These are phyloP conservation scores for Sugiyamaella novakii DNA, from an alignment of 1,139 yeast species.

Conservation along the genomic window DNA sequence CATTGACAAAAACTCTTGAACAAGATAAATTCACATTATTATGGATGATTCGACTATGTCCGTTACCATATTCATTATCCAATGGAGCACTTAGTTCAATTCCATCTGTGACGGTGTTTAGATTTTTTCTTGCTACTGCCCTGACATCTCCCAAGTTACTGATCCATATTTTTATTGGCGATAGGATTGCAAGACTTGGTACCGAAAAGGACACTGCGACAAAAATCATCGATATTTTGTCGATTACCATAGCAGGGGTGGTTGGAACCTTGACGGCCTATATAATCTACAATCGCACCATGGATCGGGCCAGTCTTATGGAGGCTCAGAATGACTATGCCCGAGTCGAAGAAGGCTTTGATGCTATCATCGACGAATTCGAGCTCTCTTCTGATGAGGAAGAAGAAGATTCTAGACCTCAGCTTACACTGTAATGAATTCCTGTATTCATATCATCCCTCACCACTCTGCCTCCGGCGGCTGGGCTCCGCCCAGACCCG, in stretches of 20 bases:
- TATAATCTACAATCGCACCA: conserved; percentile 64
- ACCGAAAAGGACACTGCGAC: conserved; percentile 52
- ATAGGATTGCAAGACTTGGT: conserved; percentile 71
- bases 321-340: conserved; percentile 23
- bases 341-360: conserved; percentile 25
- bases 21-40: conserved; percentile 67
- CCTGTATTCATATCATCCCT: neutral
- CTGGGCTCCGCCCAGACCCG: neutral
- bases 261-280: conserved; percentile 68
- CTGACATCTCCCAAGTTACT: conserved; percentile 80
- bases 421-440: neutral
- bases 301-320: conserved; percentile 39
- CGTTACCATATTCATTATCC: conserved; percentile 87
- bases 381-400: conserved; percentile 30
- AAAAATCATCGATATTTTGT: conserved; percentile 61
- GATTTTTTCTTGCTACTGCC: conserved; percentile 70
- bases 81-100: conserved; percentile 91
- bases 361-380: conserved; percentile 27
- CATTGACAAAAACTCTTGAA: conserved; percentile 73
- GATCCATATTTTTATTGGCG: conserved; percentile 78
- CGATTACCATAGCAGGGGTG: conserved; percentile 59
- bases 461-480: conserved; percentile 3
- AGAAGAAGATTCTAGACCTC: neutral
- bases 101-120: conserved; percentile 64
- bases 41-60: conserved; percentile 77